Evolutionary conservation across 768 basidiomycete genomes (phyloP).

Genomic region (Kwoniella heveanensis): DNA sequence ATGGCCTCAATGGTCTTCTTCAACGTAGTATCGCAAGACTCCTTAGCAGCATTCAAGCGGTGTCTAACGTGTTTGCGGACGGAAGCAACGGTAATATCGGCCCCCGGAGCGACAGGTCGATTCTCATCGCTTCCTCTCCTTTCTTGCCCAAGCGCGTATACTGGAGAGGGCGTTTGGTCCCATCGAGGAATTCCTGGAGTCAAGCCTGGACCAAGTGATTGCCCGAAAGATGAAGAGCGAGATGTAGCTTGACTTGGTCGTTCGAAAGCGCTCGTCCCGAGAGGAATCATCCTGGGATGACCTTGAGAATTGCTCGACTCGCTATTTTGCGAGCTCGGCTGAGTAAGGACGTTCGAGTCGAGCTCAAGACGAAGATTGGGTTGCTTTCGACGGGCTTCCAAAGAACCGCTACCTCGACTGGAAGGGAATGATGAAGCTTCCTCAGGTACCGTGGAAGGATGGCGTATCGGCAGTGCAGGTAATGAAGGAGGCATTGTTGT

Average conservation of each 20-base stretch:
- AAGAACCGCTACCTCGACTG: slow-evolving; percentile 29
- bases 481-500: slow-evolving; percentile 26
- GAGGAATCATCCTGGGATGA: slow-evolving; percentile 24
- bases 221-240: slow-evolving; percentile 38
- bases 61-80: slow-evolving; percentile 87
- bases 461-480: slow-evolving; percentile 18
- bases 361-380: slow-evolving; percentile 53
- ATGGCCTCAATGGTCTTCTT: slow-evolving; percentile 91
- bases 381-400: slow-evolving; percentile 53
- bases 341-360: slow-evolving; percentile 39
- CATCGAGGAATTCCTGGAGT: slow-evolving; percentile 48
- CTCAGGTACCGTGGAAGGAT: slow-evolving; percentile 38
- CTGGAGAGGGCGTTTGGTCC: slow-evolving; percentile 54
- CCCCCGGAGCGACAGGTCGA: slow-evolving; percentile 34
- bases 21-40: slow-evolving; percentile 94
- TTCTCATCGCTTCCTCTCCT: slow-evolving; percentile 24
- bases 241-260: slow-evolving; percentile 35
- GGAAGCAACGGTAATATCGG: slow-evolving; percentile 49
- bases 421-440: slow-evolving; percentile 25
- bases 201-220: slow-evolving; percentile 39
- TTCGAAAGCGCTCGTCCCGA: slow-evolving; percentile 7
- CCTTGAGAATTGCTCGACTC: slow-evolving; percentile 15
- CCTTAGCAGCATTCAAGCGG: slow-evolving; percentile 89
- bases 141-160: slow-evolving; percentile 43
- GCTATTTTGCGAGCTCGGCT: slow-evolving; percentile 19